These are phyloP conservation scores for Leccinum cinnamomeum DNA, from an alignment of 1,284 basidiomycete genomes.

Conservation along the genomic window DNA sequence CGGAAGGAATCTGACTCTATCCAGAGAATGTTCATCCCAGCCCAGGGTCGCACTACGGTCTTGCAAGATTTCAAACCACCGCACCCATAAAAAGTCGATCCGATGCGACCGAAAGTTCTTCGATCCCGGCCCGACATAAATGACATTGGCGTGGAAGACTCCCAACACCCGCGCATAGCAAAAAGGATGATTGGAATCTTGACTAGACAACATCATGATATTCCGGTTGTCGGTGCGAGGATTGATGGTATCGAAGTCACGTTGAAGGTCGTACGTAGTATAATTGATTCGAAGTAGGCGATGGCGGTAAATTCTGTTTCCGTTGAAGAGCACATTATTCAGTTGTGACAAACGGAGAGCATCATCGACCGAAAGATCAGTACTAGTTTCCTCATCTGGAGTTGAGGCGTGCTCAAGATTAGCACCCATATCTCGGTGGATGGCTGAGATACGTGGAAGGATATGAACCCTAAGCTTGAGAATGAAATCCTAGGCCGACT, in stretches of 20 bases:
- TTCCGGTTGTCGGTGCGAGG: not conserved
- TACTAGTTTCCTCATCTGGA: not conserved
- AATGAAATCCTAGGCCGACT: not conserved
- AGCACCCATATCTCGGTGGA: not conserved
- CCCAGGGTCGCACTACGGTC: not conserved
- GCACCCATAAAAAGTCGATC: not conserved
- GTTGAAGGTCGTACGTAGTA: not conserved
- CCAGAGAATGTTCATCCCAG: not conserved
- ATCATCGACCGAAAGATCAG: not conserved
- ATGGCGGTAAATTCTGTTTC: not conserved
- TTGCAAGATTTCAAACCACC: not conserved
- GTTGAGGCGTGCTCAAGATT: too few relatives aligned
- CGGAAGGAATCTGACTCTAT: slow-evolving; percentile 2
- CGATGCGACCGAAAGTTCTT: not conserved
- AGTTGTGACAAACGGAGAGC: not conserved
- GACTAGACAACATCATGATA: not conserved
- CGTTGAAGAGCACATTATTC: not conserved
- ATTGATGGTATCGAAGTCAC: not conserved
- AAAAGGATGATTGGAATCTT: not conserved
- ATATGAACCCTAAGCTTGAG: not conserved
- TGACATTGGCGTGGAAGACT: not conserved
- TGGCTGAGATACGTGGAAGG: not conserved
- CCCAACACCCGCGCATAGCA: not conserved
- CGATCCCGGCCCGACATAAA: not conserved
- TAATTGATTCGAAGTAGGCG: not conserved